Evolutionary conservation across 2,329 filamentous ascomycete species (phyloP), one percentile per base, ranked within the genome.

Genomic region (Pseudogymnoascus sp.): DNA sequence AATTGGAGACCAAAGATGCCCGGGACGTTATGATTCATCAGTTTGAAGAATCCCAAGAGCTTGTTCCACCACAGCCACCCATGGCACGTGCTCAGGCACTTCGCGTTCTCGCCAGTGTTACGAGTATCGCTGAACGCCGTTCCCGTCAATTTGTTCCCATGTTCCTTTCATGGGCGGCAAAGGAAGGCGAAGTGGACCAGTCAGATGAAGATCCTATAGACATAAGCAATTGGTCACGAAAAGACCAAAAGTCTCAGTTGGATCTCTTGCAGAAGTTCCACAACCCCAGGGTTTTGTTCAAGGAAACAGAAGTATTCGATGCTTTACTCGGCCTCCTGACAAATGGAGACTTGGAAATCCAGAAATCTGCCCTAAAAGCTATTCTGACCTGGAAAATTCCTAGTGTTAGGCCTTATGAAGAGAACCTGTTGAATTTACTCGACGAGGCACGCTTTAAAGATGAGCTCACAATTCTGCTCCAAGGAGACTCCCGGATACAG

Each of bases 361-460:
- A 99, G 72, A 93, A 88, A 66, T 84, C 87, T 50, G 86, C 92
- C 0, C 79, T 99, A 36, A 92, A 92, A 72, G 89, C 88, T 7
- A 83, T 99, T 6, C 79, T 97, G 60, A 84, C 91, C 0, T 99
- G 94, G 93, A 97, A 96, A 72, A 84, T 89, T 62, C 81, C 87
- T 1, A 85, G 82, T 7, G 79, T 99, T 58, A 82, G 81, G 63
- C 81, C 86, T 0, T 96, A 97, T 70, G 85, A 92, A 68, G 92
- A 97, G 67, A 90, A 92, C 67, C 75, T 99, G 24, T 82, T 91
- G 64, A 92, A 91, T 68, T 79, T 99, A 1, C 82, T 97, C 7
- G 94, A 99, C 66, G 94, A 97, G 65, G 86, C 89, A 24, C 84
- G 90, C 58, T 96, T 97, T 75, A 90, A 92, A 70, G 94, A 97